Evolutionary conservation across 257 asterid species (phyloP).

Genomic region (Capsicum chinense): DNA sequence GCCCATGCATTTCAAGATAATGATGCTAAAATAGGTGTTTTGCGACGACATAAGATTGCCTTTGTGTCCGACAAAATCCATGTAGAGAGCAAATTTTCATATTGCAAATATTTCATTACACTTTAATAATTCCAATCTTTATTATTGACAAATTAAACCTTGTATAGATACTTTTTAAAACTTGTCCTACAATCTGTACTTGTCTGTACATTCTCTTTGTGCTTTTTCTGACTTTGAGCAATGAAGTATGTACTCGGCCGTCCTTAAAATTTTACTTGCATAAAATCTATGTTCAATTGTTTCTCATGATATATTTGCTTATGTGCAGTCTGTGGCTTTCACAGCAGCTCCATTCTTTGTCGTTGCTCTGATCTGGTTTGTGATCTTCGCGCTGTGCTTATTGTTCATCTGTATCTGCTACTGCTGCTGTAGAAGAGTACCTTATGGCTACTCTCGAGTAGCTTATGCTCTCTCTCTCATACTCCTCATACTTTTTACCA

Average conservation of each 20-base stretch:
- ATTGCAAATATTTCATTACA: conserved; percentile 3
- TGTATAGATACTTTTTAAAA: background rate
- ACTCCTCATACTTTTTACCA: conserved; percentile 61
- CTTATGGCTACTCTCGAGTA: conserved; percentile 64
- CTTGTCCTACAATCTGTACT: background rate
- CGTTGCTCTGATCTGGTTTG: conserved; percentile 68
- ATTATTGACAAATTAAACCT: background rate
- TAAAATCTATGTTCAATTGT: background rate
- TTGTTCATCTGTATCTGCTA: conserved; percentile 53
- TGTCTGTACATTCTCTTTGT: background rate
- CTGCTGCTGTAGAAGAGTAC: conserved; percentile 58
- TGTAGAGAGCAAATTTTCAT: background rate
- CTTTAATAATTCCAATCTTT: background rate
- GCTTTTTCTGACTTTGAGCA: background rate
- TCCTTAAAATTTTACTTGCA: background rate
- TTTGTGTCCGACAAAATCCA: background rate
- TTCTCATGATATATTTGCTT: conserved; percentile 33
- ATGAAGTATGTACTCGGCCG: background rate
- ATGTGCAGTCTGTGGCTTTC: conserved; percentile 73
- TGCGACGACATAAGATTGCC: background rate
- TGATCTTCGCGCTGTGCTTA: conserved; percentile 57
- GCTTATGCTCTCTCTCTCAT: conserved; percentile 79
- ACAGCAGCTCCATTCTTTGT: conserved; percentile 69
- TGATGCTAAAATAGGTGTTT: background rate
- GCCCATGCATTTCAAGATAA: background rate